Percentiles rank a stretch among this genome's conserved stretches.
These are phyloP conservation scores for Tetrahymena elliotti DNA, from an alignment of 73 alveolate genomes.

Conservation along the genomic window DNA sequence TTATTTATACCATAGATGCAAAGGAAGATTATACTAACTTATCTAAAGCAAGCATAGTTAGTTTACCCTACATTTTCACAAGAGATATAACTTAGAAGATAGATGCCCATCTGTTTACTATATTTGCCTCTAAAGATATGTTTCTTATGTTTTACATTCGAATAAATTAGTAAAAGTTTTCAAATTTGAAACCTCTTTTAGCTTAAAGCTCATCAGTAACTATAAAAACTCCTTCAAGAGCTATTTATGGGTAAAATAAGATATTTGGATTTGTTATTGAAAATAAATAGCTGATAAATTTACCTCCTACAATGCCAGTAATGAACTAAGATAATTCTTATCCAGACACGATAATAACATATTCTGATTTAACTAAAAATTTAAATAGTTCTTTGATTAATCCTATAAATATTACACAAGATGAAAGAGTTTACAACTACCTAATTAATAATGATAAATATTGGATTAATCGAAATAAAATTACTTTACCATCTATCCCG, in stretches of 20 bases:
- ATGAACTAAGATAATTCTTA: not conserved
- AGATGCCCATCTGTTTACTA: not conserved
- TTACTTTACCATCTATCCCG: slow-evolving; percentile 17
- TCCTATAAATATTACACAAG: not conserved
- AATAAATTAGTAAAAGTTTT: not conserved
- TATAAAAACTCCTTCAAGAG: not conserved
- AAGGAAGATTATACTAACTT: not conserved
- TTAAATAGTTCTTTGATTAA: not conserved
- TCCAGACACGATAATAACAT: not conserved
- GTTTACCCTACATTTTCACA: not conserved
- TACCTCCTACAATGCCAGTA: not conserved
- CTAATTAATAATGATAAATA: not conserved
- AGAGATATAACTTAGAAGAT: not conserved
- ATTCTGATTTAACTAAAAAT: not conserved
- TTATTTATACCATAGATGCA: not conserved
- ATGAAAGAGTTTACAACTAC: not conserved
- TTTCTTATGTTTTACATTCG: not conserved
- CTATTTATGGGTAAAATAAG: not conserved
- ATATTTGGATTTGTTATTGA: not conserved
- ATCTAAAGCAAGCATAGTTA: not conserved
- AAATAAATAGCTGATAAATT: not conserved
- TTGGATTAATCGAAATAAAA: not conserved
- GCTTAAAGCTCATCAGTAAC: not conserved
- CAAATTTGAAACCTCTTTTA: not conserved
- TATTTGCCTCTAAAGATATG: not conserved